Conservation (phyloP, 306 rosid genomes). For the Sicyos baderoa region DNA sequence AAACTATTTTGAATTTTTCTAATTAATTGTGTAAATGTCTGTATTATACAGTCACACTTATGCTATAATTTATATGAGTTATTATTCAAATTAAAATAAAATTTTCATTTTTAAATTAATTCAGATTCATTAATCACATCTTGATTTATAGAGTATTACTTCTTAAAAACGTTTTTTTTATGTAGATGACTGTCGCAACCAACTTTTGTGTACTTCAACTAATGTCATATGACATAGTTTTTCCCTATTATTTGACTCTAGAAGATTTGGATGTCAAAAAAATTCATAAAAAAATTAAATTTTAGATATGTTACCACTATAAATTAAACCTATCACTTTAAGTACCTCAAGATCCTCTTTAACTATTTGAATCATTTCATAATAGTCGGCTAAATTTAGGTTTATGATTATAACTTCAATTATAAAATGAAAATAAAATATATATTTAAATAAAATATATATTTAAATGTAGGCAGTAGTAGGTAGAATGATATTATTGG, state of each 20-base stretch:
- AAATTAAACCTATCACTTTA: too few relatives aligned
- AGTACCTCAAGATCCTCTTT: too few relatives aligned
- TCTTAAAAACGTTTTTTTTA: too few relatives aligned
- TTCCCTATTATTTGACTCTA: too few relatives aligned
- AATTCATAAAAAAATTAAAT: too few relatives aligned
- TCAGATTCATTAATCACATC: background rate
- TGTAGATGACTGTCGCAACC: too few relatives aligned
- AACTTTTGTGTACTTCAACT: too few relatives aligned
- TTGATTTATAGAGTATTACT: background rate
- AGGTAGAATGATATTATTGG: background rate
- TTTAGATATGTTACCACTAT: too few relatives aligned
- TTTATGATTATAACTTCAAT: background rate
- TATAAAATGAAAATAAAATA: background rate
- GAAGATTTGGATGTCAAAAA: too few relatives aligned
- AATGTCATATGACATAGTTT: too few relatives aligned
- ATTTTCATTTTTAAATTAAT: background rate
- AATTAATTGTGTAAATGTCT: constrained; percentile 19
- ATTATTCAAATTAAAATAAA: background rate
- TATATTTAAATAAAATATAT: too few relatives aligned
- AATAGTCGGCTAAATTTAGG: background rate
- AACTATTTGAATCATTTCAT: too few relatives aligned
- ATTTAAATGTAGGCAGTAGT: background rate
- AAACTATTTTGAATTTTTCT: constrained; percentile 12
- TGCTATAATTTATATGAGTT: background rate
- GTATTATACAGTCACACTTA: constrained; percentile 10